These are phyloP conservation scores for Phytophthora hybrid DNA, from an alignment of 352 stramenopile genomes.

Conservation along the genomic window DNA sequence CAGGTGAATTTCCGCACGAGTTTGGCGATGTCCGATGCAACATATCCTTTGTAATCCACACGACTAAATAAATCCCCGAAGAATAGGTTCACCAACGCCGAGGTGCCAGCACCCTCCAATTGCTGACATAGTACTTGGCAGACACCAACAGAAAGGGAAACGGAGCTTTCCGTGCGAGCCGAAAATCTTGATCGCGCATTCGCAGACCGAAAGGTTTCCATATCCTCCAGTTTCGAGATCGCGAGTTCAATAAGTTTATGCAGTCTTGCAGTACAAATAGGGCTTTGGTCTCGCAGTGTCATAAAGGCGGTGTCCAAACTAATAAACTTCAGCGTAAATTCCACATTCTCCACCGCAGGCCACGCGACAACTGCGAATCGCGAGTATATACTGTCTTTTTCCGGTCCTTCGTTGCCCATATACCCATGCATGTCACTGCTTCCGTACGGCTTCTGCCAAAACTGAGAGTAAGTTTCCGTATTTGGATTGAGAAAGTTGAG, in stretches of 20 bases:
- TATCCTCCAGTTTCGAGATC: background rate
- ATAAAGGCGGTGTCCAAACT: constrained; percentile 1
- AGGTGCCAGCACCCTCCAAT: background rate
- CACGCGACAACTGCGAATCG: constrained; percentile 31
- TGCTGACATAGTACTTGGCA: background rate
- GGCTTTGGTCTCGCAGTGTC: background rate
- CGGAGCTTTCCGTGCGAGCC: background rate
- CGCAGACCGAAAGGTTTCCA: background rate
- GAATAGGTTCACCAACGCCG: background rate
- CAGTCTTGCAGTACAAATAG: constrained; percentile 3
- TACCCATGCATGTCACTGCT: constrained; percentile 23
- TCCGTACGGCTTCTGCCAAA: constrained; percentile 30
- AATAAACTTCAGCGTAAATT: constrained; percentile 22
- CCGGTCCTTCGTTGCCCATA: constrained; percentile 31
- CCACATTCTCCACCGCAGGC: background rate
- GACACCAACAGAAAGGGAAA: background rate
- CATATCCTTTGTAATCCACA: background rate
- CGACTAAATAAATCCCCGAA: constrained; percentile 9
- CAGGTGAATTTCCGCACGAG: constrained; percentile 17
- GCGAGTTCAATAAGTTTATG: constrained; percentile 10
- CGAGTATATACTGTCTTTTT: constrained; percentile 29
- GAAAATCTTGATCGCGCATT: background rate
- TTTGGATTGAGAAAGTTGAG: constrained; percentile 37
- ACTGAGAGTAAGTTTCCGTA: constrained; percentile 18
- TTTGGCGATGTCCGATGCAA: background rate